Evolutionary conservation across 768 basidiomycete species (phyloP).

Genomic region (Thelephora ganbajun): DNA sequence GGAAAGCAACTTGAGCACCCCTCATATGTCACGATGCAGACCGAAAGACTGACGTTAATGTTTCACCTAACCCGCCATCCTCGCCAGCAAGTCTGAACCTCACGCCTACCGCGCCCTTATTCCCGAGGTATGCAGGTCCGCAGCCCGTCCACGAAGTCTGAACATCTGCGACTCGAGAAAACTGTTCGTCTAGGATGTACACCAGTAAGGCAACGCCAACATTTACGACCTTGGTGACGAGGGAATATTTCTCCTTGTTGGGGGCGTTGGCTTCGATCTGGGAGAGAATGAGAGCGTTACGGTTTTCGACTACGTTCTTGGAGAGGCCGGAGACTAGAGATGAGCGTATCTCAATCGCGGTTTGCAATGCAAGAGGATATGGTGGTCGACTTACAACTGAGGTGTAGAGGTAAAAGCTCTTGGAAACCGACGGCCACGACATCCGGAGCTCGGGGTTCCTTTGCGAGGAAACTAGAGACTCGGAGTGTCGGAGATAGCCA

Average conservation of each 20-base stretch:
- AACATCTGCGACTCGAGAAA: slow-evolving; percentile 51
- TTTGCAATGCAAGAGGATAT: background rate
- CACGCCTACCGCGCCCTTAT: slow-evolving; percentile 89
- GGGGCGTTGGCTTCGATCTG: slow-evolving; percentile 62
- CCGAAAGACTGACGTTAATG: slow-evolving; percentile 59
- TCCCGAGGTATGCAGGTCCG: slow-evolving; percentile 71
- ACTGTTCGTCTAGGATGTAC: slow-evolving; percentile 61
- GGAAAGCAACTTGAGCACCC: slow-evolving; percentile 1
- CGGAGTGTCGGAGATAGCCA: slow-evolving; percentile 81
- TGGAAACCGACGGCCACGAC: slow-evolving; percentile 89
- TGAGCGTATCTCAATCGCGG: slow-evolving; percentile 2
- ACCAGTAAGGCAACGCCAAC: slow-evolving; percentile 82
- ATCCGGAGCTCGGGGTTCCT: slow-evolving; percentile 58
- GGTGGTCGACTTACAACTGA: slow-evolving; percentile 49
- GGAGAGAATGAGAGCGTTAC: slow-evolving; percentile 57
- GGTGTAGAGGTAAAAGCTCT: slow-evolving; percentile 81
- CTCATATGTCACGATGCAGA: slow-evolving; percentile 1
- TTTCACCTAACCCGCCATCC: slow-evolving; percentile 50
- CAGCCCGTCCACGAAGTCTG: slow-evolving; percentile 66
- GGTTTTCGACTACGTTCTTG: slow-evolving; percentile 48
- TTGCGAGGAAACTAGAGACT: slow-evolving; percentile 58
- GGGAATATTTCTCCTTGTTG: slow-evolving; percentile 59
- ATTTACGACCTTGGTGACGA: slow-evolving; percentile 70
- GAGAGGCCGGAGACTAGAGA: slow-evolving; percentile 65
- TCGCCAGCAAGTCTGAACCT: slow-evolving; percentile 57